Evolutionary conservation across 2,329 filamentous ascomycete species (phyloP).

Genomic region (Neurospora sp.): DNA sequence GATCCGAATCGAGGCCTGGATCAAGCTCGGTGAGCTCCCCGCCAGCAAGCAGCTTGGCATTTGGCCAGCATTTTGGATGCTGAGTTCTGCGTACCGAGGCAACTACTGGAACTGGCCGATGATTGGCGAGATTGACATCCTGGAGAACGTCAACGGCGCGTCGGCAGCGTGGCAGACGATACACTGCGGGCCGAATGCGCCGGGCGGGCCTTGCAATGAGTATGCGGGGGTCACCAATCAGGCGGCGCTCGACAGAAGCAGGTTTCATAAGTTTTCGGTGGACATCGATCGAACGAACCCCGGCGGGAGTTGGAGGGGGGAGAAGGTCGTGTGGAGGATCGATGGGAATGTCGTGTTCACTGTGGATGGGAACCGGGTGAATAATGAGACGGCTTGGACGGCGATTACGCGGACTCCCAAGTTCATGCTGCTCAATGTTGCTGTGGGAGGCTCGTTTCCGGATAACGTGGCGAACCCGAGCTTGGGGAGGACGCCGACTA

Average conservation of each 20-base stretch:
- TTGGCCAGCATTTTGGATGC: conserved; percentile 39
- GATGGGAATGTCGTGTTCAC: conserved; percentile 33
- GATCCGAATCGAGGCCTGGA: conserved; percentile 28
- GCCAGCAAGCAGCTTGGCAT: conserved; percentile 26
- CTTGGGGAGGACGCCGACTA: conserved; percentile 23
- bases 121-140: conserved; percentile 34
- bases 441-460: conserved; percentile 38
- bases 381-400: conserved; percentile 35
- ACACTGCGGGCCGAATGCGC: conserved; percentile 29
- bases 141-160: conserved; percentile 33
- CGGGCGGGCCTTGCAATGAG: conserved; percentile 26
- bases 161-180: conserved; percentile 26
- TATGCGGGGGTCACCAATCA: conserved; percentile 1
- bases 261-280: conserved; percentile 35
- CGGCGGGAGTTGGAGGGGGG: conserved; percentile 30
- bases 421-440: conserved; percentile 44
- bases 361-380: conserved; percentile 33
- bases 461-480: conserved; percentile 21
- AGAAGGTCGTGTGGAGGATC: conserved; percentile 40
- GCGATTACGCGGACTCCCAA: conserved; percentile 37
- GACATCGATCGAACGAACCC: conserved; percentile 36
- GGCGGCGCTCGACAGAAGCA: neutral
- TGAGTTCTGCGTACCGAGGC: conserved; percentile 29
- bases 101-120: conserved; percentile 32
- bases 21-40: conserved; percentile 26